A percentile compares a stretch with the other conserved stretches of the same genome.
These are phyloP conservation scores for Euphorbia corollata DNA, from an alignment of 441 rosid genomes.

Conservation along the genomic window DNA sequence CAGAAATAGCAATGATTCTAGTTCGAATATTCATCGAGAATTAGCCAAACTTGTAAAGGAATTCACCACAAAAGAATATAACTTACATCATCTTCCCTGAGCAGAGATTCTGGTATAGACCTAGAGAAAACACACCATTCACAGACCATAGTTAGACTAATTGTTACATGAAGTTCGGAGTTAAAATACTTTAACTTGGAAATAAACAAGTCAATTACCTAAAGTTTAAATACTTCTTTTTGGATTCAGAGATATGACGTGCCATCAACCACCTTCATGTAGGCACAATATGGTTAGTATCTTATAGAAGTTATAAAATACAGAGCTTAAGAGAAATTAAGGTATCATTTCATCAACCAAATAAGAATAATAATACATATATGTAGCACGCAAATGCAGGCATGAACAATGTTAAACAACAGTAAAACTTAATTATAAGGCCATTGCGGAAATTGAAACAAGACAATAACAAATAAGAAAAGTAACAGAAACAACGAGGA, in stretches of 20 bases:
- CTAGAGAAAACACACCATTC: constrained; percentile 28
- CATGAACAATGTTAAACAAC: no score
- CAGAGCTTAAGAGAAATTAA: background rate
- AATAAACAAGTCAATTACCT: constrained; percentile 30
- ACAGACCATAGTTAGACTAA: constrained; percentile 6
- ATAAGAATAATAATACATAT: background rate
- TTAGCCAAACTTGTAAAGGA: background rate
- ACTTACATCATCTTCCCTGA: constrained; percentile 77
- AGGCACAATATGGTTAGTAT: constrained; percentile 4
- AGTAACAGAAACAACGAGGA: background rate
- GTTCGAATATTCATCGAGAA: background rate
- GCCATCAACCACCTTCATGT: constrained; percentile 71
- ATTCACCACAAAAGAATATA: constrained; percentile 7
- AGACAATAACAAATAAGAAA: background rate
- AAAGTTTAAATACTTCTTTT: constrained; percentile 34
- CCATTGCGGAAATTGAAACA: no score
- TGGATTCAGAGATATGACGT: constrained; percentile 30
- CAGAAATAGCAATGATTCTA: background rate
- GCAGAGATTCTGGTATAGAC: constrained; percentile 54
- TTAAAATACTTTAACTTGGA: background rate
- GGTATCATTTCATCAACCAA: background rate
- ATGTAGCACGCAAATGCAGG: background rate
- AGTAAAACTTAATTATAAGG: no score
- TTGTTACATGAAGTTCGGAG: background rate
- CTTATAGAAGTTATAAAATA: background rate